These are phyloP conservation scores for Citrullus amarus DNA, from an alignment of 306 rosid genomes.

Conservation along the genomic window DNA sequence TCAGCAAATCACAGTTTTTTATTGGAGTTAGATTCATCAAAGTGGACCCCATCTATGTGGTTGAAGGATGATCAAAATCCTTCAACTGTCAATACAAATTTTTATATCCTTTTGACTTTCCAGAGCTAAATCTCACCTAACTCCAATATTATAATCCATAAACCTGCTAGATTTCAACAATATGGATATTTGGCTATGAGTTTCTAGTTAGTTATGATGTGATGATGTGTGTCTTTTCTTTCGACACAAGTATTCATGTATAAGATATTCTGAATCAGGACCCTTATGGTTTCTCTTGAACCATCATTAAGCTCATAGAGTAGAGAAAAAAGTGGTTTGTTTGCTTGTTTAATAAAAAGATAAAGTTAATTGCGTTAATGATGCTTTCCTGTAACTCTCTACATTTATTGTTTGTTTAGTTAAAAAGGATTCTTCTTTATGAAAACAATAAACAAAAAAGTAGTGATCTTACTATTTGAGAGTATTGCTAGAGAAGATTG, in stretches of 20 bases:
- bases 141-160: constrained; percentile 18
- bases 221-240: constrained; percentile 24
- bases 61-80: neutral
- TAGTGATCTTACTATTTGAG: neutral
- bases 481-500: constrained; percentile 1
- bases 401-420: constrained; percentile 12
- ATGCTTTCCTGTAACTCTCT: constrained; percentile 3
- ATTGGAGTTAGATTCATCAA: neutral
- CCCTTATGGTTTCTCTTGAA: constrained; percentile 15
- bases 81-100: neutral
- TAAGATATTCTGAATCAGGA: constrained; percentile 18
- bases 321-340: constrained; percentile 15
- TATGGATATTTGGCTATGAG: constrained; percentile 5
- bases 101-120: neutral
- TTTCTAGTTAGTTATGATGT: constrained; percentile 10
- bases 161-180: constrained; percentile 20
- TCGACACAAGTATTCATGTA: constrained; percentile 33
- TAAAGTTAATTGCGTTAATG: constrained; percentile 9
- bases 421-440: neutral
- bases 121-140: constrained; percentile 12
- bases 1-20: neutral
- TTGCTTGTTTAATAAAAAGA: neutral
- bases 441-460: neutral
- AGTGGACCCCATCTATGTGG: neutral
- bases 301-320: constrained; percentile 24